phyloP scores from a whole-genome alignment of 352 stramenopile species.

The Thraustochytrium aureum region DNA sequence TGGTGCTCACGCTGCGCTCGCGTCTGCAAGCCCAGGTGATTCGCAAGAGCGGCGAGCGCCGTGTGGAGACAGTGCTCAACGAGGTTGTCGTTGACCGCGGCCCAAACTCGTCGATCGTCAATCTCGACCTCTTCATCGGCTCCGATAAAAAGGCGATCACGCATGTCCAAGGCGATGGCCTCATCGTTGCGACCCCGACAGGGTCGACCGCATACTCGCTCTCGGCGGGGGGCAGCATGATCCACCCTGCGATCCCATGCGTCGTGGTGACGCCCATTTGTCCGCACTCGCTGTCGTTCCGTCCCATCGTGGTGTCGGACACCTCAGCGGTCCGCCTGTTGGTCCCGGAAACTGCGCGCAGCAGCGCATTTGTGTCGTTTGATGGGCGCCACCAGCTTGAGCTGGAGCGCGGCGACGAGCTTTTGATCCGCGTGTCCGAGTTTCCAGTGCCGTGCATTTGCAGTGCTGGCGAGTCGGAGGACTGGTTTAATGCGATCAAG shows the following conservation, averaged over 20 bases:
- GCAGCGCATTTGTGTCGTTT: slow-evolving; percentile 79
- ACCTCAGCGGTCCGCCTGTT: slow-evolving; percentile 82
- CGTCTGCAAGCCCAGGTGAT: slow-evolving; percentile 54
- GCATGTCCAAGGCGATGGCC: slow-evolving; percentile 88
- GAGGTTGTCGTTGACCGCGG: slow-evolving; percentile 98
- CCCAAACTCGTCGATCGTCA: slow-evolving; percentile 77
- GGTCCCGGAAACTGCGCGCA: slow-evolving; percentile 65
- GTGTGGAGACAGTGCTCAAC: slow-evolving; percentile 81
- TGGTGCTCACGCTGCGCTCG: slow-evolving; percentile 55
- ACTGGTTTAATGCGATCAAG: slow-evolving; percentile 89
- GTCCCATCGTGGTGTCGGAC: slow-evolving; percentile 83
- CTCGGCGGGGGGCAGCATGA: slow-evolving; percentile 94
- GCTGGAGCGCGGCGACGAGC: slow-evolving; percentile 75
- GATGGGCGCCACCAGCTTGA: slow-evolving; percentile 82
- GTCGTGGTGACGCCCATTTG: slow-evolving; percentile 99
- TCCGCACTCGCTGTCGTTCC: slow-evolving; percentile 94
- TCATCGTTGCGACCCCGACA: slow-evolving; percentile 98
- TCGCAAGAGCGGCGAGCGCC: background rate
- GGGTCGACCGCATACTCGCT: slow-evolving; percentile 98
- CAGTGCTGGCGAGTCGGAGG: slow-evolving; percentile 78
- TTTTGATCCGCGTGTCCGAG: slow-evolving; percentile 78
- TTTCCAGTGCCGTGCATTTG: slow-evolving; percentile 81
- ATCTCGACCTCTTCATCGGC: slow-evolving; percentile 97
- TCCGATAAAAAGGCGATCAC: slow-evolving; percentile 88
- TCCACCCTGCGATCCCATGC: slow-evolving; percentile 93